These are phyloP conservation scores for Zygoascus ofunaensis DNA, from an alignment of 805 yeast genomes.

Conservation along the genomic window DNA sequence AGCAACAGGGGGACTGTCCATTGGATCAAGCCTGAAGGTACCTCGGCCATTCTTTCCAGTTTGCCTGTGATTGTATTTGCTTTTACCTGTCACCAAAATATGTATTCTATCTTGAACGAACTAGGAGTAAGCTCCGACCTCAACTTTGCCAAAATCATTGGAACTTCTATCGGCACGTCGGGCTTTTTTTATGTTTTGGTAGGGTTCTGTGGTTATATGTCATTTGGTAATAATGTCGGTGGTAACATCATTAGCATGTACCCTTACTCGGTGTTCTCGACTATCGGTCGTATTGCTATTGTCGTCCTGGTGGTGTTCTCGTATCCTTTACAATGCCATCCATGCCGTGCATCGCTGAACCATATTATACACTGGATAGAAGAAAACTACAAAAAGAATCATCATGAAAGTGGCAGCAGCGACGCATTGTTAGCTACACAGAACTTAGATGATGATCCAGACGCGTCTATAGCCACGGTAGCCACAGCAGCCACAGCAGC, in stretches of 20 bases:
- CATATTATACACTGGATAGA: slow-evolving; percentile 47
- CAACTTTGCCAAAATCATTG: slow-evolving; percentile 40
- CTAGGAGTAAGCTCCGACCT: slow-evolving; percentile 45
- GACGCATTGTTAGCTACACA: not conserved
- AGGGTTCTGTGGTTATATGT: slow-evolving; percentile 74
- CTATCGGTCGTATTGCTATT: slow-evolving; percentile 72
- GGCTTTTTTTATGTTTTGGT: slow-evolving; percentile 55
- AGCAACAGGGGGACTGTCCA: slow-evolving; percentile 43
- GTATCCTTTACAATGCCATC: slow-evolving; percentile 87
- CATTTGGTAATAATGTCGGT: slow-evolving; percentile 71
- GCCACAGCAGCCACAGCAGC: too few relatives aligned
- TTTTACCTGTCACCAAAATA: slow-evolving; percentile 92
- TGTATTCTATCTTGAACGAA: slow-evolving; percentile 84
- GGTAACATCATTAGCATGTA: slow-evolving; percentile 76
- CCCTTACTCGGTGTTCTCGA: slow-evolving; percentile 57
- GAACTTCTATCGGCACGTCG: slow-evolving; percentile 50
- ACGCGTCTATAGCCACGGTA: not conserved
- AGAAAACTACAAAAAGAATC: slow-evolving; percentile 24
- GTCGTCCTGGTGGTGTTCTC: slow-evolving; percentile 72
- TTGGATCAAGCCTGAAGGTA: slow-evolving; percentile 38
- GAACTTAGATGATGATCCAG: slow-evolving; percentile 5
- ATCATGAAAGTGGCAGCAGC: too few relatives aligned
- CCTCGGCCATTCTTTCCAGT: slow-evolving; percentile 46
- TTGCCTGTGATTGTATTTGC: slow-evolving; percentile 93
- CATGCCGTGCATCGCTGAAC: slow-evolving; percentile 73